Evolutionary conservation across 768 basidiomycete genomes (phyloP).

Genomic region (Clitopilus hobsonii): DNA sequence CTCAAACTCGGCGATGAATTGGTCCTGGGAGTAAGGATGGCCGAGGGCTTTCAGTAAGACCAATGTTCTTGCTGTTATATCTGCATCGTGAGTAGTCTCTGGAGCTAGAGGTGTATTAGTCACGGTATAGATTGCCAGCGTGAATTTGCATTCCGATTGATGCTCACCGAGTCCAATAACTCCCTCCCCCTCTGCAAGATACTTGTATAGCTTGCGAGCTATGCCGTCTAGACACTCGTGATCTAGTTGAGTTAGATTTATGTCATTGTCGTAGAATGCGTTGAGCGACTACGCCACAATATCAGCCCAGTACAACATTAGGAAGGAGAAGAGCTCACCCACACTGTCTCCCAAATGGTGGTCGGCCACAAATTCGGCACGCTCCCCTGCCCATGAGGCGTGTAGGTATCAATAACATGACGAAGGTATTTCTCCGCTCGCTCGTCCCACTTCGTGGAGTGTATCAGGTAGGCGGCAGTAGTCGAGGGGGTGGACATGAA

Average conservation of each 20-base stretch:
- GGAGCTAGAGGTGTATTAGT: background rate
- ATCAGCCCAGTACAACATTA: background rate
- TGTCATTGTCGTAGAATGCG: background rate
- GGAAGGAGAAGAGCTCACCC: background rate
- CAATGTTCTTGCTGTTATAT: background rate
- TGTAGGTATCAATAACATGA: background rate
- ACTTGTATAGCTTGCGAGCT: background rate
- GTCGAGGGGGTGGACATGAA: background rate
- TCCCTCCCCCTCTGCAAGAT: background rate
- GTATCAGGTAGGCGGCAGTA: background rate
- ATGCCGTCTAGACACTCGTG: background rate
- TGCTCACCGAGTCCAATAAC: background rate
- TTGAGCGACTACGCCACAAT: background rate
- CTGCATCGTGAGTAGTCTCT: background rate
- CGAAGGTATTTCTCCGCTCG: background rate
- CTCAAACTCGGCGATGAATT: background rate
- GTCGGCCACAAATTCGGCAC: background rate
- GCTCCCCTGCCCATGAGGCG: background rate
- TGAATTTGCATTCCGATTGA: no score
- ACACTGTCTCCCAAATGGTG: background rate
- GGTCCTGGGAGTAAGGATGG: background rate
- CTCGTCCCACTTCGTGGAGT: background rate
- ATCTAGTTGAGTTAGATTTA: background rate
- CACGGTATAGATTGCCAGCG: no score
- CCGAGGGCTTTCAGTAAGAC: background rate